phyloP scores from a whole-genome alignment of 768 basidiomycete species.

The Rhodotorula kratochvilovae region DNA sequence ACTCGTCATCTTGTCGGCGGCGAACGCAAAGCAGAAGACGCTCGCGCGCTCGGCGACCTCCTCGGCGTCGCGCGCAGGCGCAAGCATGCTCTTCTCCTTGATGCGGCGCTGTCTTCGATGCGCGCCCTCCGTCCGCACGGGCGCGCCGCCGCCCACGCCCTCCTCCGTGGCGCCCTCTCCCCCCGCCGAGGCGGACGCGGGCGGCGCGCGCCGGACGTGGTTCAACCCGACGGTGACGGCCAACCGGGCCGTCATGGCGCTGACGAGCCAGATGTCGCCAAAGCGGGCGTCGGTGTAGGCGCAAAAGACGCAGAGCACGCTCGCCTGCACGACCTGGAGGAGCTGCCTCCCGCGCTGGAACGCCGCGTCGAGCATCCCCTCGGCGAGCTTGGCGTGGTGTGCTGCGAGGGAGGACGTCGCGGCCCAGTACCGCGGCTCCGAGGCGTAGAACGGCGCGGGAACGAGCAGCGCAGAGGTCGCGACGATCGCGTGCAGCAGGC shows the following conservation, averaged over 20 bases:
- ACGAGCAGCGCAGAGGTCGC: conserved; percentile 35
- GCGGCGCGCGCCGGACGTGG: background rate
- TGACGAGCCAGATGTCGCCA: conserved; percentile 38
- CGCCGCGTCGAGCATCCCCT: conserved; percentile 28
- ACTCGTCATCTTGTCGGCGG: conserved; percentile 30
- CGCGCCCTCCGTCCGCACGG: background rate
- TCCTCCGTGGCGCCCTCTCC: background rate
- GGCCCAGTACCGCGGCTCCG: conserved; percentile 33
- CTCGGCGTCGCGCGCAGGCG: conserved; percentile 17
- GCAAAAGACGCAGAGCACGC: conserved; percentile 6
- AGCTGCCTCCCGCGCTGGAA: conserved; percentile 21
- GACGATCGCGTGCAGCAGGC: conserved; percentile 37
- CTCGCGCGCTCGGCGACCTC: conserved; percentile 22
- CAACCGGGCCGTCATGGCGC: conserved; percentile 28
- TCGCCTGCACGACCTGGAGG: conserved; percentile 7
- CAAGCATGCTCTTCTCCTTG: conserved; percentile 18
- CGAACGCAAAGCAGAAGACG: conserved; percentile 33
- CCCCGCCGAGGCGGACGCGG: background rate
- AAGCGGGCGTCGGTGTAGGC: conserved; percentile 27
- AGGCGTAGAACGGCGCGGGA: conserved; percentile 9
- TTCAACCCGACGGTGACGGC: background rate
- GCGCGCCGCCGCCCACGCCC: background rate
- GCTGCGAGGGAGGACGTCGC: conserved; percentile 16
- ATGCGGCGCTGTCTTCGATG: background rate
- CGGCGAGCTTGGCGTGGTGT: conserved; percentile 22